phyloP scores from a whole-genome alignment of 2,329 filamentous ascomycete genomes.

The Rachicladosporium sp. region DNA sequence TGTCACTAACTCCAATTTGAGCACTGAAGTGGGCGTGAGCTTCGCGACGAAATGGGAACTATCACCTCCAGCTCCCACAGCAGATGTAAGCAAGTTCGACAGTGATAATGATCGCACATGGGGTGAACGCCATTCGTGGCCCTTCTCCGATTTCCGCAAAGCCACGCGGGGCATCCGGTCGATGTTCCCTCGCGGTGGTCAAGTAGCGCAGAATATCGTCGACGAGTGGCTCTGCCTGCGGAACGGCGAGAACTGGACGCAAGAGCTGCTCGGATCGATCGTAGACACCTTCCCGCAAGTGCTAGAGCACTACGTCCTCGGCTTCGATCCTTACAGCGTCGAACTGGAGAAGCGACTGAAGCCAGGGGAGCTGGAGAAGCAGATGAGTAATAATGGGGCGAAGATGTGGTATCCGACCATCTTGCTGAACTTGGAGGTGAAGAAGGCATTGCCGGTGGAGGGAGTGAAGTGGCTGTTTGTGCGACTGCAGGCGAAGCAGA shows the following conservation, averaged over 20 bases:
- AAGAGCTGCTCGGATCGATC: slow-evolving; percentile 52
- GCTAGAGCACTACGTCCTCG: slow-evolving; percentile 36
- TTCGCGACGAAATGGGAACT: slow-evolving; percentile 44
- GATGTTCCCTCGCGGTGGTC: slow-evolving; percentile 39
- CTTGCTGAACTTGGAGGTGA: slow-evolving; percentile 62
- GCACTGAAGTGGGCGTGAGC: slow-evolving; percentile 44
- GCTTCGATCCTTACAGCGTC: slow-evolving; percentile 23
- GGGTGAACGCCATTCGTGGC: slow-evolving; percentile 31
- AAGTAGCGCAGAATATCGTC: slow-evolving; percentile 28
- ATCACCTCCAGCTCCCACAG: slow-evolving; percentile 31
- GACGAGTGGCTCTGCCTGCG: slow-evolving; percentile 58
- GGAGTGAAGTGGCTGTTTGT: slow-evolving; percentile 64
- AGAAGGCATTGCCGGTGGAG: slow-evolving; percentile 54
- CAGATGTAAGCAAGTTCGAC: slow-evolving; percentile 31
- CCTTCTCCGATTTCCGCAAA: slow-evolving; percentile 34
- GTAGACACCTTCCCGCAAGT: slow-evolving; percentile 58
- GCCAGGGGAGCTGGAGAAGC: slow-evolving; percentile 15
- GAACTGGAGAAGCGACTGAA: slow-evolving; percentile 9
- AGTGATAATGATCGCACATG: slow-evolving; percentile 37
- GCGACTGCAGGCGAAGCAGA: slow-evolving; percentile 51
- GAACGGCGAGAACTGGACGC: slow-evolving; percentile 51
- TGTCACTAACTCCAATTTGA: slow-evolving; percentile 52
- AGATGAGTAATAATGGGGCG: slow-evolving; percentile 18
- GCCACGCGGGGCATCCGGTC: slow-evolving; percentile 40
- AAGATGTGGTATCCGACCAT: slow-evolving; percentile 66